Conservation (phyloP, 148 eudicot species). For the Hydrangea macrophylla region DNA sequence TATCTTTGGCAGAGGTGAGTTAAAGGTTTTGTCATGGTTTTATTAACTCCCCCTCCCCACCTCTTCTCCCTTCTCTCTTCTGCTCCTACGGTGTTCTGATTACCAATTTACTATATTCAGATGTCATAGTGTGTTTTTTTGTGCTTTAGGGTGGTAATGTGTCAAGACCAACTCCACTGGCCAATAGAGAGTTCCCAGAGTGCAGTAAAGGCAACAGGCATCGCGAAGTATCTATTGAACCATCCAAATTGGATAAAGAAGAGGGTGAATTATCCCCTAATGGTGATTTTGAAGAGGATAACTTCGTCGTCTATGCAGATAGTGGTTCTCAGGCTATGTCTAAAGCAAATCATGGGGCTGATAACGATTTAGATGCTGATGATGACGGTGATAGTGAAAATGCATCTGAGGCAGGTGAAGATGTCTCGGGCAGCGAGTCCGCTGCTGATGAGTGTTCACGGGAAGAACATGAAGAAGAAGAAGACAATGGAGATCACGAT, state of each 20-base stretch:
- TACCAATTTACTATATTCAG: neutral
- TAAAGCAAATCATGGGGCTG: conserved; percentile 31
- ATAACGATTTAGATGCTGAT: conserved; percentile 67
- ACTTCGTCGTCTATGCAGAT: conserved; percentile 37
- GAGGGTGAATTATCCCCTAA: conserved; percentile 85
- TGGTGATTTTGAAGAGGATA: conserved; percentile 68
- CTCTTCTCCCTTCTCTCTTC: too few species aligned
- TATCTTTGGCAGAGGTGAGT: conserved; percentile 43
- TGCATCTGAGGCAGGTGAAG: conserved; percentile 65
- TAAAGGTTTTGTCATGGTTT: neutral
- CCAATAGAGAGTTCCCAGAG: conserved; percentile 40
- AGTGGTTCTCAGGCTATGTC: conserved; percentile 28
- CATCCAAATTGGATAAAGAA: conserved; percentile 68
- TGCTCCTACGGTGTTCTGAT: neutral
- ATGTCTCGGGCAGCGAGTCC: conserved; percentile 80
- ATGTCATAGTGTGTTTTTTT: neutral
- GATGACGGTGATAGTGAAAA: conserved; percentile 90
- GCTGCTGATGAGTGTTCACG: conserved; percentile 79
- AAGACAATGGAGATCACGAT: conserved; percentile 60
- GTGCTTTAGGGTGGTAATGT: conserved; percentile 41
- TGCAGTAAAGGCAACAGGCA: conserved; percentile 26
- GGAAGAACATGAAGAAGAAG: conserved; percentile 71
- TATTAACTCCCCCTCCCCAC: too few species aligned
- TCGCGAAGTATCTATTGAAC: conserved; percentile 38
- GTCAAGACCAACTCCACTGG: conserved; percentile 31